Base-by-base conservation (phyloP, 2,329 filamentous ascomycete species). In the Massarina eburnea region DNA sequence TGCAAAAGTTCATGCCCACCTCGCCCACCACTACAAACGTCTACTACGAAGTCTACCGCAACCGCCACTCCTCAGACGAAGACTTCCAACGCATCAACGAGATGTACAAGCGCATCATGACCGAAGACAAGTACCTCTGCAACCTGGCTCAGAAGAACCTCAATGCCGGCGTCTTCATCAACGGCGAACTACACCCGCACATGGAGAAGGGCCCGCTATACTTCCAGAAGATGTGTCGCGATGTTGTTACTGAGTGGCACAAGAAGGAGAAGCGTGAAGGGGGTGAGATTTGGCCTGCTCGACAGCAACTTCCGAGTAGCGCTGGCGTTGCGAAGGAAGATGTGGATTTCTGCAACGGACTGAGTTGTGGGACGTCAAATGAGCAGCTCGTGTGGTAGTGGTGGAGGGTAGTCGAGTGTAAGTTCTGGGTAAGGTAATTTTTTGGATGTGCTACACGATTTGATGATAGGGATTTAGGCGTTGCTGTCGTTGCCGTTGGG, bases 41-140 rank as follows among this genome's bases (percentile, higher is more conserved):
- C 74, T 71, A 73, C 35, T 85, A 85, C 62, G 79, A 85, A 61
- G 76, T 85, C 42, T 85, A 77, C 73, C 74, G 79, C 45, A 79
- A 83, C 73, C 80, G 78, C 55, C 67, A 78, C 55, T 76, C 80
- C 5, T 75, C 73, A 12, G 78, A 82, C 12, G 76, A 76, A 22
- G 76, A 82, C 43, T 84, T 85, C 61, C 67, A 75, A n/a, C 63
- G 71, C 44, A 80, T 84, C 60, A 76, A 74, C 57, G 67, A 77
- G 35, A 80, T 85, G 65, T 85, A 83, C 70, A 80, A 80, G 66
- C 76, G 79, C 29, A 77, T 85, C 61, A 80, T 84, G 78, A 74
- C 75, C 2, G 82, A 85, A 64, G 81, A 84, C 69, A 83, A 83
- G 60, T 70, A 74, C 15, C 77, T 84, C 33, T 84, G 81, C 67